phyloP scores from a whole-genome alignment of 73 alveolate genomes.

The Paramecium sonneborni region DNA sequence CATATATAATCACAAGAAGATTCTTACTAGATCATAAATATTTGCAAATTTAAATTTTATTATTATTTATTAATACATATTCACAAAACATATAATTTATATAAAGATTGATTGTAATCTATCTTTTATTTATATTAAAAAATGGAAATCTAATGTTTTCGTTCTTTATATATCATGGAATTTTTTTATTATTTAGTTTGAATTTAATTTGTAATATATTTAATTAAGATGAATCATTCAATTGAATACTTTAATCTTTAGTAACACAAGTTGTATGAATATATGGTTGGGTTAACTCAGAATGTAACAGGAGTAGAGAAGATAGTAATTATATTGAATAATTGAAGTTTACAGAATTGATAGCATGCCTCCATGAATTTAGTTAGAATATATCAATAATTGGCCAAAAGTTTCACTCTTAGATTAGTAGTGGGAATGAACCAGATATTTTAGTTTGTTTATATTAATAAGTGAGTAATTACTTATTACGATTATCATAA shows the following conservation, averaged over 20 bases:
- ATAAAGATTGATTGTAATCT: too few relatives aligned
- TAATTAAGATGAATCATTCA: constrained; percentile 15
- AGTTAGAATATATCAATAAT: background rate
- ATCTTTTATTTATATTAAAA: too few relatives aligned
- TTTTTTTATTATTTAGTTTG: background rate
- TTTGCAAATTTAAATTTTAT: too few relatives aligned
- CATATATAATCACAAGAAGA: too few relatives aligned
- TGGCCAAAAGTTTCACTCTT: constrained; percentile 25
- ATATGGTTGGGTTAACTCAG: constrained; percentile 30
- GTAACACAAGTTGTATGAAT: background rate
- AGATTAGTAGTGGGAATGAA: constrained; percentile 8
- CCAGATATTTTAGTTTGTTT: constrained; percentile 23
- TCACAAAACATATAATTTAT: too few relatives aligned
- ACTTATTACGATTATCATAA: background rate
- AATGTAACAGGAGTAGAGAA: constrained; percentile 32
- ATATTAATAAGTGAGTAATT: constrained; percentile 32
- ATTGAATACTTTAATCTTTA: background rate
- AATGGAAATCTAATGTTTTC: too few relatives aligned
- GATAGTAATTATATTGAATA: background rate
- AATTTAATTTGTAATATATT: background rate
- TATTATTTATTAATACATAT: too few relatives aligned
- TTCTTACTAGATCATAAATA: too few relatives aligned
- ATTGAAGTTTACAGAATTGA: constrained; percentile 28
- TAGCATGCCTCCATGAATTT: background rate
- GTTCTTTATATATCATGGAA: background rate